phyloP scores from a whole-genome alignment of 2,329 filamentous ascomycete genomes.

The Simplicillium aogashimaense region DNA sequence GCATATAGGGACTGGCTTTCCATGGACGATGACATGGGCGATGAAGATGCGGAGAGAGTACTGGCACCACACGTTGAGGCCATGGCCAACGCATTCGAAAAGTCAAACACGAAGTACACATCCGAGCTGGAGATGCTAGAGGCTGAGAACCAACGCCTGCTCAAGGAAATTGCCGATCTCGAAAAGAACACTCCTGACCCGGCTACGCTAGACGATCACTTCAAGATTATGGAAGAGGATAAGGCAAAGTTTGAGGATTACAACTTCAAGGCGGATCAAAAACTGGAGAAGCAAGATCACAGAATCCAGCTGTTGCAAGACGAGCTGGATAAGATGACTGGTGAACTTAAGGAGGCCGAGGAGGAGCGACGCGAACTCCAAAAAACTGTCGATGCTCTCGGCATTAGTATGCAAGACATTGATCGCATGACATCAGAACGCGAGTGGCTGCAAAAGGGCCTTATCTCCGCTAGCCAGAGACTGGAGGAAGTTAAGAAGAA shows the following conservation, averaged over 20 bases:
- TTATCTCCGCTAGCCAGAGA: slow-evolving; percentile 65
- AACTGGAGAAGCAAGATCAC: slow-evolving; percentile 80
- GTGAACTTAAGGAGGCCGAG: slow-evolving; percentile 70
- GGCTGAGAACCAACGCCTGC: slow-evolving; percentile 69
- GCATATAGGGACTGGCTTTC: slow-evolving; percentile 92
- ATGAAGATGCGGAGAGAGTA: slow-evolving; percentile 68
- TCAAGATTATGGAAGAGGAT: slow-evolving; percentile 90
- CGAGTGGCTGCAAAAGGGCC: slow-evolving; percentile 81
- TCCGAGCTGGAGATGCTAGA: slow-evolving; percentile 80
- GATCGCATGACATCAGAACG: slow-evolving; percentile 97
- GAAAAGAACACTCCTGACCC: slow-evolving; percentile 80
- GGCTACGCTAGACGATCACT: slow-evolving; percentile 75
- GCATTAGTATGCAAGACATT: slow-evolving; percentile 95
- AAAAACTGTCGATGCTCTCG: slow-evolving; percentile 79
- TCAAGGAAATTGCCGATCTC: slow-evolving; percentile 80
- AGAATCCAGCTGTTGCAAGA: slow-evolving; percentile 75
- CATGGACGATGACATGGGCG: slow-evolving; percentile 80
- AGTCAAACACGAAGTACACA: slow-evolving; percentile 72
- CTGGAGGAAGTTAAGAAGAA: slow-evolving; percentile 79
- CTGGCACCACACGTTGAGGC: slow-evolving; percentile 74
- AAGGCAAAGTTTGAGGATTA: slow-evolving; percentile 93
- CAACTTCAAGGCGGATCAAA: slow-evolving; percentile 72
- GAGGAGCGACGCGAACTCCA: slow-evolving; percentile 73
- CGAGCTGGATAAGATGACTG: slow-evolving; percentile 69
- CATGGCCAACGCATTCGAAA: slow-evolving; percentile 84